These are phyloP conservation scores for Dioszegia crocea DNA, from an alignment of 768 basidiomycete genomes.

Conservation along the genomic window DNA sequence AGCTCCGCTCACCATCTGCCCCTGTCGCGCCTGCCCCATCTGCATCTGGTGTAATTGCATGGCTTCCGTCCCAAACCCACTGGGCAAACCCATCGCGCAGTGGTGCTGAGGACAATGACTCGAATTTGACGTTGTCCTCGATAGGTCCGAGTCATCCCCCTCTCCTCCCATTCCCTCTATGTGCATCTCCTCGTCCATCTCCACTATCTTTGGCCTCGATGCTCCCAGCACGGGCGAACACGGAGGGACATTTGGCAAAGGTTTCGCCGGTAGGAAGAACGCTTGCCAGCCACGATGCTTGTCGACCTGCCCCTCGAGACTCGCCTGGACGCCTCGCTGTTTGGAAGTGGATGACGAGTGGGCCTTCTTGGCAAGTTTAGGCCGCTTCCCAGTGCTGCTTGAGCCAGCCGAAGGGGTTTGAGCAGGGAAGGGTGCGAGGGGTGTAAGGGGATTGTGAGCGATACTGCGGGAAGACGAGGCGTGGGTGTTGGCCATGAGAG, in stretches of 20 bases:
- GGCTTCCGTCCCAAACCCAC: conserved; percentile 1
- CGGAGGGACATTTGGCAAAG: conserved; percentile 36
- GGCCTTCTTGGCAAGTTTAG: conserved; percentile 7
- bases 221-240: conserved; percentile 28
- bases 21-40: background rate
- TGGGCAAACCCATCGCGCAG: background rate
- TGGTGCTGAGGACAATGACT: conserved; percentile 4
- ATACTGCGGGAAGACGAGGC: conserved; percentile 11
- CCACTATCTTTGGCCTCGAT: background rate
- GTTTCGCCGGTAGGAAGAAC: conserved; percentile 33
- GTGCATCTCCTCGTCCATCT: background rate
- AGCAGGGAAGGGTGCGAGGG: background rate
- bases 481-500: conserved; percentile 52
- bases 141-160: conserved; percentile 3
- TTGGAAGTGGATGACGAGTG: conserved; percentile 9
- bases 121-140: conserved; percentile 1
- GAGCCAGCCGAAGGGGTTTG: background rate
- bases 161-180: background rate
- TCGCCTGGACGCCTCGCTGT: conserved; percentile 27
- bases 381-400: conserved; percentile 4
- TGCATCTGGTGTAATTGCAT: conserved; percentile 3
- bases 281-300: conserved; percentile 37
- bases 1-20: background rate
- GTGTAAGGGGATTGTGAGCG: background rate
- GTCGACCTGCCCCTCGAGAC: conserved; percentile 36